Conservation (phyloP, 1,284 basidiomycete species). For the Ceratobasidium papillatum region DNA sequence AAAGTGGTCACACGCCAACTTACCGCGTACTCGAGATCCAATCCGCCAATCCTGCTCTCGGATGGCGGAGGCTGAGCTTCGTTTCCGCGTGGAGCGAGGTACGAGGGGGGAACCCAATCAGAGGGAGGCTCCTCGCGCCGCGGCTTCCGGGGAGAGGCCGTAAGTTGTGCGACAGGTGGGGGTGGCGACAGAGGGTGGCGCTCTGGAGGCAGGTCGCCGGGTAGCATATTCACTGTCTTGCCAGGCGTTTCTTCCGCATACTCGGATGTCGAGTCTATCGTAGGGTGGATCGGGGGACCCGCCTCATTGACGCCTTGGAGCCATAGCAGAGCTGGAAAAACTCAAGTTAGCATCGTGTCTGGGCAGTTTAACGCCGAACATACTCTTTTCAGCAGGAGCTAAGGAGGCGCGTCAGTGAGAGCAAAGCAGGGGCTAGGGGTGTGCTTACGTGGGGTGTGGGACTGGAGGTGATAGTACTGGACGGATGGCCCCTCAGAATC, state of each 20-base stretch:
- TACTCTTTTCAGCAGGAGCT: constrained; percentile 39
- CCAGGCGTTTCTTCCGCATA: constrained; percentile 31
- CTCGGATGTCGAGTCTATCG: constrained; percentile 35
- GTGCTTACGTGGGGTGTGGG: constrained; percentile 33
- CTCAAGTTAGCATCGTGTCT: not conserved
- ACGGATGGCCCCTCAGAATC: constrained; percentile 34
- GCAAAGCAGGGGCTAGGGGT: not conserved
- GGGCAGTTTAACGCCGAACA: not conserved
- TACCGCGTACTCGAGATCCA: constrained; percentile 37
- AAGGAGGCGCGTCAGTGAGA: constrained; percentile 13
- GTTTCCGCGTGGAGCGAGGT: constrained; percentile 4
- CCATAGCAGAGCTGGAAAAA: constrained; percentile 27
- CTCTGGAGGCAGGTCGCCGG: constrained; percentile 30
- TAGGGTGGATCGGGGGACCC: constrained; percentile 19
- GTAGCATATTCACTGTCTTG: constrained; percentile 19
- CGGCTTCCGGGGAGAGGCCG: constrained; percentile 12
- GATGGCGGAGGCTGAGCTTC: not conserved
- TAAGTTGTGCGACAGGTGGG: not conserved
- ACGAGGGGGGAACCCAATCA: constrained; percentile 32
- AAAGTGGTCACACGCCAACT: not conserved
- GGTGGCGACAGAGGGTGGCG: constrained; percentile 31
- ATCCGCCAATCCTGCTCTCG: constrained; percentile 15
- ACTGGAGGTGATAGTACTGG: constrained; percentile 35
- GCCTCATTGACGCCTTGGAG: constrained; percentile 37
- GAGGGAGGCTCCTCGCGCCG: constrained; percentile 21